Evolutionary conservation across 108 stramenopile species (phyloP), one percentile per base, ranked within the genome.

Genomic region (Phaeodactylum tricornutum): DNA sequence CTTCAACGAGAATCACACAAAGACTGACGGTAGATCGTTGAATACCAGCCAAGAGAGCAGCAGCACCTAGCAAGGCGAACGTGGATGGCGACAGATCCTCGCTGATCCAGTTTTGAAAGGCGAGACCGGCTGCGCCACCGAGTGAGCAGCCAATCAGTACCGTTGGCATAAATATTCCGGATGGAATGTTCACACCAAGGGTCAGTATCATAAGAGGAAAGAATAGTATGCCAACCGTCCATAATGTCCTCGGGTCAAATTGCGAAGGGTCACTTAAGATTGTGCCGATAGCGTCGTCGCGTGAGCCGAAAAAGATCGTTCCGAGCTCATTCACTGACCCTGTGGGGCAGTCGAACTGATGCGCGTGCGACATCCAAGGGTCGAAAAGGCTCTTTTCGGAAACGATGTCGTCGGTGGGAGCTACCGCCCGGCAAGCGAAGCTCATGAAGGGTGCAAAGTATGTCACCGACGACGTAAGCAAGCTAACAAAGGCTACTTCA

Each of bases 1-100:
- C 75, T 63, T 81, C 80, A 15, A 81, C 61, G 24, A 81, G 34
- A 47, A 81, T 77, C 12, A 81, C 75, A 47, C 63, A 57, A 20
- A 73, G 35, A 29, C 69, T 69, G n/a, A 81, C 71, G 3, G 74
- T 70, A 0, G 57, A 59, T 47, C 80, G 43, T 44, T 77, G 69
- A n/a, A 74, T 65, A 2, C 80, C 80, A 6, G 72, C 75, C 44
- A 77, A 37, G 40, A 81, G 36, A 24, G 72, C 65, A 3, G 71
- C 75, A 20, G 66, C 80, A 12, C 80, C 80, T 20, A 81, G 27
- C 21, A 81, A 36, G 16, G 69, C 66, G 52, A 77, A 74, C 5
- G 65, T 58, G 1, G 59, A 55, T 6, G 70, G 62, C 4, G 47
- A 9, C 16, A 74, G 32, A 29, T 43, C 45, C 8, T 17, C 19